A percentile compares a stretch with the other conserved stretches of the same genome.
phyloP scores from a whole-genome alignment of 2,329 filamentous ascomycete genomes.

The Exophiala viscosa region DNA sequence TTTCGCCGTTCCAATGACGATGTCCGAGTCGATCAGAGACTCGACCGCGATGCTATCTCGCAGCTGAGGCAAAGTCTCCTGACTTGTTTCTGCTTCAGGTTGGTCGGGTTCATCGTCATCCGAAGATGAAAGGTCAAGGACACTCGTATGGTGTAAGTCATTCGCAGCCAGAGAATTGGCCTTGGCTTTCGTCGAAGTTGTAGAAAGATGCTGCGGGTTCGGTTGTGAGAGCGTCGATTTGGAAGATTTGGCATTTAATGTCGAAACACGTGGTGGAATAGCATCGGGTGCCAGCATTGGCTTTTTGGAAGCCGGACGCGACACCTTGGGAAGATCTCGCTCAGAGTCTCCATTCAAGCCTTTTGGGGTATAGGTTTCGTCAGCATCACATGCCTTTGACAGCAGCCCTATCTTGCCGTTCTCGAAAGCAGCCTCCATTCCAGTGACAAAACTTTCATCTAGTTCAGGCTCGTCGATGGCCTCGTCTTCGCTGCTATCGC shows the following conservation, averaged over 20 bases:
- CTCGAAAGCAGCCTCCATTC: slow-evolving; percentile 26
- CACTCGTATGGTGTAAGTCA: slow-evolving; percentile 44
- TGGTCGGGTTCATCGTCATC: slow-evolving; percentile 38
- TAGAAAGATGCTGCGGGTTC: not conserved
- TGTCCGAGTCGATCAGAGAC: slow-evolving; percentile 35
- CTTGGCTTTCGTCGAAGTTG: slow-evolving; percentile 14
- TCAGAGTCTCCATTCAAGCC: not conserved
- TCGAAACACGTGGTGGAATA: slow-evolving; percentile 19
- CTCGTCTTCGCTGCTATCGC: slow-evolving; percentile 33
- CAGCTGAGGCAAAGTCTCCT: slow-evolving; percentile 16
- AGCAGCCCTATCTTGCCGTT: slow-evolving; percentile 18
- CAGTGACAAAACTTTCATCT: slow-evolving; percentile 22
- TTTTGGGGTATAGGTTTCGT: not conserved
- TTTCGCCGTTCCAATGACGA: slow-evolving; percentile 43
- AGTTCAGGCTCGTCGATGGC: slow-evolving; percentile 26
- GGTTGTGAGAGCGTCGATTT: slow-evolving; percentile 13
- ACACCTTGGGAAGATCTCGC: not conserved
- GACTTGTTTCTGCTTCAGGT: slow-evolving; percentile 2
- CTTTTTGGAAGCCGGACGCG: slow-evolving; percentile 1
- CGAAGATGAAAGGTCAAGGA: slow-evolving; percentile 49
- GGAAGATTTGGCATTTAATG: slow-evolving; percentile 25
- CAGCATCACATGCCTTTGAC: not conserved
- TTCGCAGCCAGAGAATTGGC: slow-evolving; percentile 24
- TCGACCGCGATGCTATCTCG: slow-evolving; percentile 41
- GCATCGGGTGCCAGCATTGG: slow-evolving; percentile 7